Conservation (phyloP, 2,329 filamentous ascomycete genomes). For the Tolypocladium inflatum region DNA sequence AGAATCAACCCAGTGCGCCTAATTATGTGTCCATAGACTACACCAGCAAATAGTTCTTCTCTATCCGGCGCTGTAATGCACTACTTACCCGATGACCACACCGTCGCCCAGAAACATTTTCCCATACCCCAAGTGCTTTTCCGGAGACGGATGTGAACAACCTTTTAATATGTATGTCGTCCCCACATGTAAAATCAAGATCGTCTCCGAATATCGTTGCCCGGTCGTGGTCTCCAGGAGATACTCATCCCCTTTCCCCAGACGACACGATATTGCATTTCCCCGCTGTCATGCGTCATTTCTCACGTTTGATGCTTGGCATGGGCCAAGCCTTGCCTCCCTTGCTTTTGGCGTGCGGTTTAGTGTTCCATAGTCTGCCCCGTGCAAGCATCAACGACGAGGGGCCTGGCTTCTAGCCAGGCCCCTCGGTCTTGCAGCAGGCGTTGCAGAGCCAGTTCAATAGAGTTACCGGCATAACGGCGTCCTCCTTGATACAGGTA, state of each 20-base stretch:
- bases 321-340: not conserved
- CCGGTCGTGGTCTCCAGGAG: not conserved
- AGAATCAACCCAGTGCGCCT: not conserved
- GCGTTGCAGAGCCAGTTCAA: conserved; percentile 34
- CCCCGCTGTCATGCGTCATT: not conserved
- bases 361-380: not conserved
- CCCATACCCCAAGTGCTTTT: not conserved
- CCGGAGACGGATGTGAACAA: not conserved
- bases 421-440: conserved; percentile 18
- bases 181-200: not conserved
- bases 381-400: not conserved
- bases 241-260: too few relatives aligned
- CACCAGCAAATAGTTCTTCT: not conserved
- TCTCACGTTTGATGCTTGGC: not conserved
- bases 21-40: not conserved
- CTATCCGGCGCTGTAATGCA: not conserved
- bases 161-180: not conserved
- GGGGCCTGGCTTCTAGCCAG: conserved; percentile 13
- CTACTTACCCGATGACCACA: not conserved
- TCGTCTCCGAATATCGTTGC: not conserved
- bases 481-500: conserved; percentile 30
- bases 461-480: conserved; percentile 24
- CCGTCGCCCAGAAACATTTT: not conserved
- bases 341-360: not conserved
- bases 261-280: too few relatives aligned